Evolutionary conservation across 2,329 filamentous ascomycete species (phyloP), one percentile per base, ranked within the genome.

Genomic region (Achaetomium macrosporum): DNA sequence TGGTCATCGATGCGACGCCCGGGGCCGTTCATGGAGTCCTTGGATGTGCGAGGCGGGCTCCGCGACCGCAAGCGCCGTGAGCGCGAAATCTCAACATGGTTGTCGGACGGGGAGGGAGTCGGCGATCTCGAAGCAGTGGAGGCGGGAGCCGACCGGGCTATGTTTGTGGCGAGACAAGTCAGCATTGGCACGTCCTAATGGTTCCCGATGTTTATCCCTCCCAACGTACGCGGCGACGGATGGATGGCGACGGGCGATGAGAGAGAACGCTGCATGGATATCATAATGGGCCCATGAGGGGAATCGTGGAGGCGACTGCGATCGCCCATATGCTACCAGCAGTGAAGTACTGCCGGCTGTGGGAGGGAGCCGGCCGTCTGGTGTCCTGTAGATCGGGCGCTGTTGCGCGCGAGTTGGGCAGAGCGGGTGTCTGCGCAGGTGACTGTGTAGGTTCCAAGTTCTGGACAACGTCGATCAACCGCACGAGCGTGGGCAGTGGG

Each of bases 181-280:
- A 62, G 59, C 56, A 60, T 47, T 53, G 49, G 36, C 50, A 51
- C 50, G 47, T 33, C 30, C 49, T 50, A 42, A 30, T 47, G 30
- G 41, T n/a, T 43, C 42, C 41, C 29, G 44, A 31, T 40, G 16
- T 35, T 10, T 54, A 19, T 44, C 29, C 58, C 50, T 55, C 47
- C 54, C 60, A 58, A 84, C 82, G 68, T 83, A 85, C 82, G 76
- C 64, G 76, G 72, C 69, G 78, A 77, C 61, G 77, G 73, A 64
- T 76, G 74, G 60, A 76, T 73, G 71, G 76, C 76, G 69, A 81
- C 79, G 63, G 81, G 78, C 68, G 82, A 83, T 60, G 82, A 84
- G 58, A 78, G 72, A 59, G 79, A 82, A 63, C 77, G 77, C 71
- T 82, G 77, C 78, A 82, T 81, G 69, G 78, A 77, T 67, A 79